Conservation (phyloP, 73 alveolate species). For the Effrenium voratum region DNA sequence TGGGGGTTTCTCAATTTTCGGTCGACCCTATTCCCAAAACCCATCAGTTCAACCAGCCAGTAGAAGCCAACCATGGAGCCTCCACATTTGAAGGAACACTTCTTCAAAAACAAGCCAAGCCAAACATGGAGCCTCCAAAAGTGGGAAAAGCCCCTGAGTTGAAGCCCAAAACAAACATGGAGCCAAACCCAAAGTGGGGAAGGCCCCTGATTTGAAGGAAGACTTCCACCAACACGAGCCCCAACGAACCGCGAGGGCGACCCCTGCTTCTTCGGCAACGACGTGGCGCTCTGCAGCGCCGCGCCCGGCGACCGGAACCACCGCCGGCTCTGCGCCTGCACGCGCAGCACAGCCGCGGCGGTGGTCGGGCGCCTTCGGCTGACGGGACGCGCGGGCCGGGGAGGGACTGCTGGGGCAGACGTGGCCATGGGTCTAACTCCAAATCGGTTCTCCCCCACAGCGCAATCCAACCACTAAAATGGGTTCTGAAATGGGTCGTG, state of each 20-base stretch:
- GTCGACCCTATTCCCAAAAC: no score
- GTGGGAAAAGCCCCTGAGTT: not conserved
- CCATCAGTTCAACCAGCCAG: no score
- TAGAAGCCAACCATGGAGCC: no score
- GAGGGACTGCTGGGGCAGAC: no score
- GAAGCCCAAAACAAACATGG: not conserved
- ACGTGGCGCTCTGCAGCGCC: slow-evolving; percentile 30
- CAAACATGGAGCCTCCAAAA: no score
- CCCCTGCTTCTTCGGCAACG: slow-evolving; percentile 75
- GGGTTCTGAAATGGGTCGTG: no score
- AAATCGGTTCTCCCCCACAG: no score
- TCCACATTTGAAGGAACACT: no score
- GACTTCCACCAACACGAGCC: not conserved
- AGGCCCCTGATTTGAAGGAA: not conserved
- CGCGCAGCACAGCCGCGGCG: not conserved
- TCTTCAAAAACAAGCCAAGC: no score
- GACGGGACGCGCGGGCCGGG: not conserved
- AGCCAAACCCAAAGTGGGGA: not conserved
- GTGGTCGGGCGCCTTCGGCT: not conserved
- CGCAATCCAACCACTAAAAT: no score
- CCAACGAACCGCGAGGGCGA: slow-evolving; percentile 30
- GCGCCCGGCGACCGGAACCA: slow-evolving; percentile 36
- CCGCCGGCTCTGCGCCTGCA: slow-evolving; percentile 54
- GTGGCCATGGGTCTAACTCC: no score
- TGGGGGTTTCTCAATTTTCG: no score